phyloP scores from a whole-genome alignment of 345 rosid species.

The Linum tenue region DNA sequence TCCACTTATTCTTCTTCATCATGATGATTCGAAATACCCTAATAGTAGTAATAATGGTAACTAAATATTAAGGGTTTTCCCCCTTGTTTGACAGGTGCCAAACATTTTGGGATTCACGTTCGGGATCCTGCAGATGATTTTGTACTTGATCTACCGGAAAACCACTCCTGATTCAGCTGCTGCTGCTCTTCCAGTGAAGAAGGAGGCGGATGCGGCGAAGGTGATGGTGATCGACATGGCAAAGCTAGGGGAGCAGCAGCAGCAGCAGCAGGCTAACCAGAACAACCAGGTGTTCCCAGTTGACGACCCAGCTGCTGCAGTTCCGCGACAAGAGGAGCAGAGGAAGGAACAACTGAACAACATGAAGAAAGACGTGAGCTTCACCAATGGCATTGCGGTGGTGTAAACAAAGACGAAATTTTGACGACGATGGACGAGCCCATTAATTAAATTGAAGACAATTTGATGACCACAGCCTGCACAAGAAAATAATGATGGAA shows the following conservation, averaged over 20 bases:
- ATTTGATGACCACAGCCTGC: too few relatives aligned
- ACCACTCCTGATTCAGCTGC: constrained; percentile 4
- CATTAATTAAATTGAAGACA: too few relatives aligned
- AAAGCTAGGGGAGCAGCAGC: not conserved
- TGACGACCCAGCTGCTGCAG: too few relatives aligned
- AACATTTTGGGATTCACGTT: constrained; percentile 66
- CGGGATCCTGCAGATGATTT: constrained; percentile 69
- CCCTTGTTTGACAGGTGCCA: constrained; percentile 42
- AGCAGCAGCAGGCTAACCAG: not conserved
- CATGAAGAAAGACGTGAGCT: too few relatives aligned
- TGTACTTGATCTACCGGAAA: constrained; percentile 58
- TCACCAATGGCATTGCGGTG: too few relatives aligned
- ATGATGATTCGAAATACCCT: not conserved
- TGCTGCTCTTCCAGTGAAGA: constrained; percentile 25
- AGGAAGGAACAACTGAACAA: too few relatives aligned
- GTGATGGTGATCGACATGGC: not conserved
- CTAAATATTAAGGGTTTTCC: not conserved
- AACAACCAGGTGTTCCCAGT: too few relatives aligned
- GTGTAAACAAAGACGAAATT: too few relatives aligned
- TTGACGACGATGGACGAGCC: too few relatives aligned
- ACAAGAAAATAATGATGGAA: too few relatives aligned
- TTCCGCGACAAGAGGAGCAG: too few relatives aligned
- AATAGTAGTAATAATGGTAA: not conserved
- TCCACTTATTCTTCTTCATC: not conserved
- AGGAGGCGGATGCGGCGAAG: constrained; percentile 14